Conservation (phyloP, 108 stramenopile species). For the Hondaea fermentalgiana region DNA sequence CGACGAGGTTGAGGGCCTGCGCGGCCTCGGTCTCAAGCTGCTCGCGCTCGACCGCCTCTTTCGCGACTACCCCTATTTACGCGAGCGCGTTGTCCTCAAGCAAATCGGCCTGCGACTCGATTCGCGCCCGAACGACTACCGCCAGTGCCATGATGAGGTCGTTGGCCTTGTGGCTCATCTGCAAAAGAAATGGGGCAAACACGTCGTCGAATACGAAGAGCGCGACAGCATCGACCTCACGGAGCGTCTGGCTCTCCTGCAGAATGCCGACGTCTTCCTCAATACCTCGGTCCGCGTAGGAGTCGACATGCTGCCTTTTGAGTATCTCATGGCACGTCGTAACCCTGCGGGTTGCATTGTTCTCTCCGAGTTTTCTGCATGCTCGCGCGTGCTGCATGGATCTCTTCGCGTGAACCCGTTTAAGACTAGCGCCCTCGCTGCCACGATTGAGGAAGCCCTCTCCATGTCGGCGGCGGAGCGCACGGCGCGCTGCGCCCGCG, state of each 20-base stretch:
- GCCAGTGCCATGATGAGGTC: neutral
- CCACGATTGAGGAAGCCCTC: constrained; percentile 27
- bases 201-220: constrained; percentile 27
- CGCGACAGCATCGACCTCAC: neutral
- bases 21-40: constrained; percentile 59
- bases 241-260: neutral
- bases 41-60: constrained; percentile 51
- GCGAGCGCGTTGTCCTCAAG: constrained; percentile 21
- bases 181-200: neutral
- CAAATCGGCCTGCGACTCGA: constrained; percentile 24
- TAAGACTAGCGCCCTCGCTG: constrained; percentile 32
- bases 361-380: constrained; percentile 57
- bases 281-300: neutral
- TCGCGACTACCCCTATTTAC: constrained; percentile 21
- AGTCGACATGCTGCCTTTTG: neutral
- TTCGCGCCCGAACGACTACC: neutral
- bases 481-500: neutral
- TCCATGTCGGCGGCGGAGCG: constrained; percentile 1
- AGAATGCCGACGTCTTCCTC: neutral
- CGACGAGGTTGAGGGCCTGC: constrained; percentile 84
- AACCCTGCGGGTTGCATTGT: constrained; percentile 34
- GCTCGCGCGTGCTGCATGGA: constrained; percentile 90
- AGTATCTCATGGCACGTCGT: neutral
- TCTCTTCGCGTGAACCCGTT: constrained; percentile 62
- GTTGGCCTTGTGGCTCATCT: neutral